Conservation (phyloP, 2,329 filamentous ascomycete species). For the Pseudohalonectria lignicola region DNA sequence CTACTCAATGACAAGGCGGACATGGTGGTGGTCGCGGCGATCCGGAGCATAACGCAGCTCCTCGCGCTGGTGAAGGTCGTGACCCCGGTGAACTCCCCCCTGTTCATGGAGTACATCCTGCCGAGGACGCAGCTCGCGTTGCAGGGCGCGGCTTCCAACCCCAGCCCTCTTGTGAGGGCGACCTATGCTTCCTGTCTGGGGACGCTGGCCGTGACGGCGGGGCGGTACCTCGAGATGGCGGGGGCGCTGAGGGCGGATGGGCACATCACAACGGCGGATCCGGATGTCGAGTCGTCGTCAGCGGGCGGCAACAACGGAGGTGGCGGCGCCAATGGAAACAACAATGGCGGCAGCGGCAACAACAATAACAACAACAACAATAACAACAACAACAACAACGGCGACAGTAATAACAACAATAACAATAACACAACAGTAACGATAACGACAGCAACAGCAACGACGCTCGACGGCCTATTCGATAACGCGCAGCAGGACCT, state of each 20-base stretch:
- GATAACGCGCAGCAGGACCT: constrained; percentile 80
- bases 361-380: neutral
- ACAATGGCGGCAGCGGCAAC: neutral
- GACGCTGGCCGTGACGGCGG: constrained; percentile 75
- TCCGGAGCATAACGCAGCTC: constrained; percentile 81
- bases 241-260: constrained; percentile 74
- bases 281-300: constrained; percentile 61
- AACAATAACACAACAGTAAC: neutral
- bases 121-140: constrained; percentile 49
- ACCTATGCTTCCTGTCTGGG: constrained; percentile 91
- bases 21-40: constrained; percentile 72
- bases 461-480: constrained; percentile 71
- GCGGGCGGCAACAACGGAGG: neutral
- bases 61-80: constrained; percentile 80
- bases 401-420: no score
- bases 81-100: constrained; percentile 62
- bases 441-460: neutral
- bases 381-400: constrained; percentile 32
- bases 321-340: no score
- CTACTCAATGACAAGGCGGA: constrained; percentile 75
- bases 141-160: constrained; percentile 33
- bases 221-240: constrained; percentile 80
- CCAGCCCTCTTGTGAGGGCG: constrained; percentile 65
- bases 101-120: constrained; percentile 58
- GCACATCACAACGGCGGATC: constrained; percentile 65